Evolutionary conservation across 2,329 filamentous ascomycete genomes (phyloP).

Genomic region (Hypocrella siamensis): DNA sequence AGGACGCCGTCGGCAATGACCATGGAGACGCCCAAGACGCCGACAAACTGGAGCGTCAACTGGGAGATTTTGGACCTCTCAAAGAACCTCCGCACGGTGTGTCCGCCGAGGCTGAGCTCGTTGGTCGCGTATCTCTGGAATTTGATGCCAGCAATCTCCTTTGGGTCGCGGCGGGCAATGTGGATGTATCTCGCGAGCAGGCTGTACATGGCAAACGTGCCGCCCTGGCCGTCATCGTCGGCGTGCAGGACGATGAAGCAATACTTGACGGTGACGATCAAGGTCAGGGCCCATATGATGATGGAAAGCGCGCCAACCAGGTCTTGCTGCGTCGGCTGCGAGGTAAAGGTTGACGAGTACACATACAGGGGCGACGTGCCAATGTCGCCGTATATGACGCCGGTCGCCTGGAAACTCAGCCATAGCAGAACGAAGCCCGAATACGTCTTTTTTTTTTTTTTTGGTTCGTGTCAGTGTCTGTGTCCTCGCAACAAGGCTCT

Average conservation of each 20-base stretch:
- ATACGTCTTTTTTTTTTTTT: conserved; percentile 8
- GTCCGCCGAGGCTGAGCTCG: conserved; percentile 36
- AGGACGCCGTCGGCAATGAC: conserved; percentile 52
- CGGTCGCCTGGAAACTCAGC: conserved; percentile 49
- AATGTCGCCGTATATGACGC: conserved; percentile 57
- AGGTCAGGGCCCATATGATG: conserved; percentile 52
- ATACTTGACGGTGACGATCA: conserved; percentile 58
- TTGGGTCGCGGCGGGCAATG: conserved; percentile 44
- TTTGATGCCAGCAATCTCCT: conserved; percentile 39
- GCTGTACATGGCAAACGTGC: conserved; percentile 53
- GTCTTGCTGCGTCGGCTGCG: conserved; percentile 37
- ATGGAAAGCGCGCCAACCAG: conserved; percentile 50
- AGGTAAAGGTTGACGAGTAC: conserved; percentile 50
- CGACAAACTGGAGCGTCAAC: conserved; percentile 40
- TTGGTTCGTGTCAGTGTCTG: background rate
- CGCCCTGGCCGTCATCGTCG: conserved; percentile 57
- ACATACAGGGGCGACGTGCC: conserved; percentile 55
- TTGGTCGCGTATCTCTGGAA: conserved; percentile 39
- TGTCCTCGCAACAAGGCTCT: background rate
- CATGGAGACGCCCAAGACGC: conserved; percentile 51
- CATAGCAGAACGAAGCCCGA: conserved; percentile 15
- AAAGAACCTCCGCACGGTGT: conserved; percentile 36
- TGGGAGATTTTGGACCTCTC: conserved; percentile 39
- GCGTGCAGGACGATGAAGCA: conserved; percentile 48
- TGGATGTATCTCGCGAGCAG: conserved; percentile 44